phyloP scores from a whole-genome alignment of 805 yeast species.

The Isabelozyma gotoi region DNA sequence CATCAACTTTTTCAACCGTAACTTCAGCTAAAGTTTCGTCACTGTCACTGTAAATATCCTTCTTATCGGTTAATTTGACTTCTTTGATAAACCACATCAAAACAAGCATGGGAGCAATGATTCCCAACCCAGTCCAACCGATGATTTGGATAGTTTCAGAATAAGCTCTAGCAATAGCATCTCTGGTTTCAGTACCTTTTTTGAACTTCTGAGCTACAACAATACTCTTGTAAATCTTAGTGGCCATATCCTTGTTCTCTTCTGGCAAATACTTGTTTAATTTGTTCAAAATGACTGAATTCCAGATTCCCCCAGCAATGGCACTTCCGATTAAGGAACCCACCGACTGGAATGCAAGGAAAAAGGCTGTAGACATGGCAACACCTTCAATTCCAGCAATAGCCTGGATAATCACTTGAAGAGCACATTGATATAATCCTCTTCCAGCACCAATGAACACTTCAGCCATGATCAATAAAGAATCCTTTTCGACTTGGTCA shows the following conservation, averaged over 20 bases:
- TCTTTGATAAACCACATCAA: conserved; percentile 25
- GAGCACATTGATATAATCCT: conserved; percentile 19
- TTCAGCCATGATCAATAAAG: conserved; percentile 15
- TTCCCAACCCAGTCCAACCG: conserved; percentile 25
- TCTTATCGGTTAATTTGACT: conserved; percentile 17
- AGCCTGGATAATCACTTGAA: conserved; percentile 24
- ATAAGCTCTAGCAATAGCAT: conserved; percentile 22
- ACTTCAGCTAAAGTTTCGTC: too few species aligned
- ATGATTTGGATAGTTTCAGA: conserved; percentile 27
- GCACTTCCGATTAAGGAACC: conserved; percentile 24
- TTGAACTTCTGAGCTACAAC: conserved; percentile 18
- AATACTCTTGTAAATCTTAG: conserved; percentile 20
- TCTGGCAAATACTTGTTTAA: conserved; percentile 18
- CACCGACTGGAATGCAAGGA: conserved; percentile 20
- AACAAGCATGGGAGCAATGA: conserved; percentile 21
- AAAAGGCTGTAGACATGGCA: conserved; percentile 30
- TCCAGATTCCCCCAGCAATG: conserved; percentile 16
- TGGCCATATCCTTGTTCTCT: conserved; percentile 9
- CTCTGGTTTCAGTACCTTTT: conserved; percentile 22
- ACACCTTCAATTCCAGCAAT: conserved; percentile 22
- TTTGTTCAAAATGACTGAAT: conserved; percentile 14
- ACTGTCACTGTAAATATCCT: conserved; percentile 28
- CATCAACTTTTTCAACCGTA: too few species aligned
- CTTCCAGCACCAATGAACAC: conserved; percentile 25
- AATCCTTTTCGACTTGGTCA: conserved; percentile 11